A percentile compares a stretch with the other conserved stretches of the same genome.
Conservation (phyloP, 1,284 basidiomycete species). For the Agroathelia rolfsii region DNA sequence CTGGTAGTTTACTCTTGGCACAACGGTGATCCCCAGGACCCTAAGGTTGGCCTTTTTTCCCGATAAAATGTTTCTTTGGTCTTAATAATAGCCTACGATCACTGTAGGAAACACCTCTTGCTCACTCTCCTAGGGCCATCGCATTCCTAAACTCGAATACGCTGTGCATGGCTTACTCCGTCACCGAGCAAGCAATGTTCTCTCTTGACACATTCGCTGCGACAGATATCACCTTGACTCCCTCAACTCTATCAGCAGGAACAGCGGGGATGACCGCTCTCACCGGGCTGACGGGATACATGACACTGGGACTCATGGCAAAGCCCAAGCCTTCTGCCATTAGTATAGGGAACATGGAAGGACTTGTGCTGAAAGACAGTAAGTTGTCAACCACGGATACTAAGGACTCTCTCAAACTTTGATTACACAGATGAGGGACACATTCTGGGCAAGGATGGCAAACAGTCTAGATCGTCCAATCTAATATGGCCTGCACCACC, state of each 20-base stretch:
- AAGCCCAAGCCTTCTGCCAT: constrained; percentile 63
- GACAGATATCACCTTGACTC: constrained; percentile 46
- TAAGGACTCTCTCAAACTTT: constrained; percentile 1
- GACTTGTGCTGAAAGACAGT: constrained; percentile 78
- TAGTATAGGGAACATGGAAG: constrained; percentile 56
- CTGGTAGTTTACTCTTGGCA: constrained; percentile 83
- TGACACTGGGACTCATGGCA: constrained; percentile 72
- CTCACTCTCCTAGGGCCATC: constrained; percentile 77
- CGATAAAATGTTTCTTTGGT: constrained; percentile 6
- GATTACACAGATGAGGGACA: constrained; percentile 53
- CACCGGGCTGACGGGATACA: constrained; percentile 78
- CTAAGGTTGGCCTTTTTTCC: constrained; percentile 39
- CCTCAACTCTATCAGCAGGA: constrained; percentile 29
- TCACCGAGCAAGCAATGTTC: constrained; percentile 69
- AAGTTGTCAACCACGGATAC: constrained; percentile 20
- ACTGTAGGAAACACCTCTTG: constrained; percentile 66
- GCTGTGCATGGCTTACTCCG: constrained; percentile 70
- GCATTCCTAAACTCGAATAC: constrained; percentile 56
- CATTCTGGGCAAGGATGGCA: constrained; percentile 64
- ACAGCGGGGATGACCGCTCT: constrained; percentile 59
- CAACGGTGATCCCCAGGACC: constrained; percentile 72
- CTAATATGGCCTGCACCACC: constrained; percentile 77
- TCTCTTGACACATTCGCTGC: constrained; percentile 49
- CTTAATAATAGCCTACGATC: constrained; percentile 7
- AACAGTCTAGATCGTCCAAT: constrained; percentile 43